Conservation (phyloP, 768 basidiomycete species). For the Pleurotus eryngii region DNA sequence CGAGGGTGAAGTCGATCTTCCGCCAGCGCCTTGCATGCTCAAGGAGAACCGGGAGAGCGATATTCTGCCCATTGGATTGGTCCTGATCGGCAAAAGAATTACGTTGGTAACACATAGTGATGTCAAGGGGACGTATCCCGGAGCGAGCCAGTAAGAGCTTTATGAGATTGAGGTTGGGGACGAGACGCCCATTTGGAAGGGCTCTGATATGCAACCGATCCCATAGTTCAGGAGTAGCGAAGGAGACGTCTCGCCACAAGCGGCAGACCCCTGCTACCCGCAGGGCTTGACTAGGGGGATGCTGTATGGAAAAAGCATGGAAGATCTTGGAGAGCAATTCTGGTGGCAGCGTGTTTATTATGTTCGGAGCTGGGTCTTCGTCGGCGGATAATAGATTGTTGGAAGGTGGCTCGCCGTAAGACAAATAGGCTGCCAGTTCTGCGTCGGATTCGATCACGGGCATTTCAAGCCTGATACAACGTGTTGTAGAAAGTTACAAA, state of each 20-base stretch:
- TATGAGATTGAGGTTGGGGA: conserved; percentile 20
- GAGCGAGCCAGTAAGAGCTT: conserved; percentile 5
- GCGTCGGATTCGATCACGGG: not conserved
- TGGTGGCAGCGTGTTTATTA: not conserved
- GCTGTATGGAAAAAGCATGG: conserved; percentile 8
- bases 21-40: not conserved
- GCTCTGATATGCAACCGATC: conserved; percentile 14
- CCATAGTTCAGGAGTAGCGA: conserved; percentile 28
- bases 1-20: conserved; percentile 3
- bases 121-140: not conserved
- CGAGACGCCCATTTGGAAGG: not conserved
- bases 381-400: not conserved
- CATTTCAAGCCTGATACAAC: too few species aligned
- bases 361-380: not conserved
- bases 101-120: not conserved
- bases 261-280: conserved; percentile 29
- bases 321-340: conserved; percentile 5
- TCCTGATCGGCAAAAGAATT: not conserved
- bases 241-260: conserved; percentile 25
- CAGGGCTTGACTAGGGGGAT: conserved; percentile 21
- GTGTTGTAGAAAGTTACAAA: too few species aligned
- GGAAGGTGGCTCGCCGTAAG: not conserved
- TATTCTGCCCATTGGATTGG: not conserved
- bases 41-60: not conserved
- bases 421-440: not conserved